Conservation (phyloP, 495 filamentous ascomycete species). For the Penicillium coffeae region DNA sequence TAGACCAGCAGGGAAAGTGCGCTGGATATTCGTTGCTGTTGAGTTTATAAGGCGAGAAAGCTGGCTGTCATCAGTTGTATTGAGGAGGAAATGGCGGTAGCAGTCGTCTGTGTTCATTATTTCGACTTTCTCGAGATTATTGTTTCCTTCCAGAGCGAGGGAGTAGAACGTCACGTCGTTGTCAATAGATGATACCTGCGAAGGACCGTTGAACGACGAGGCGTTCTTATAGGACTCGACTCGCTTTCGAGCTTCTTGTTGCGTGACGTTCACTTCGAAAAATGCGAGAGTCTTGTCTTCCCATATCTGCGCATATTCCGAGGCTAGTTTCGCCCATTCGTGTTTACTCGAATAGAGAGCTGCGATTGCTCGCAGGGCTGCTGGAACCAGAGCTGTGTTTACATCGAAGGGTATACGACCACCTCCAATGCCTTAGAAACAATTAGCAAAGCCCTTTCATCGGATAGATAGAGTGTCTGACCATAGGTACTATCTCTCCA, state of each 20-base stretch:
- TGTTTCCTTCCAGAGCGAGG: conserved; percentile 51
- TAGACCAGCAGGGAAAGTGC: conserved; percentile 57
- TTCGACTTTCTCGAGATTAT: conserved; percentile 46
- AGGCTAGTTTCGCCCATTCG: conserved; percentile 45
- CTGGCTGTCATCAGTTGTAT: conserved; percentile 55
- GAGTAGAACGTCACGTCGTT: conserved; percentile 51
- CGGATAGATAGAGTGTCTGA: not conserved
- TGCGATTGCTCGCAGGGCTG: conserved; percentile 41
- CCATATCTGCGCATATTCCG: conserved; percentile 55
- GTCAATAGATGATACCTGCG: conserved; percentile 38
- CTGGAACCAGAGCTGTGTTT: conserved; percentile 60
- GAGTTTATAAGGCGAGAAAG: conserved; percentile 53
- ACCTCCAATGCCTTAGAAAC: conserved; percentile 48
- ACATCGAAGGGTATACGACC: conserved; percentile 64
- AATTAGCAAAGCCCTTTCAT: conserved; percentile 1
- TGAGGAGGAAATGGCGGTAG: conserved; percentile 61
- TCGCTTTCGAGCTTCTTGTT: conserved; percentile 36
- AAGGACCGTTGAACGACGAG: conserved; percentile 39
- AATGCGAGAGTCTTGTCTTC: conserved; percentile 58
- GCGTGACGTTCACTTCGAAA: conserved; percentile 45
- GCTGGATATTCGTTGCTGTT: conserved; percentile 51
- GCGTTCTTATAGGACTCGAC: conserved; percentile 44
- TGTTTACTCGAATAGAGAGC: conserved; percentile 27
- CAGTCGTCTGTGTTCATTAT: conserved; percentile 64
- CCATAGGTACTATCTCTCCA: conserved; percentile 57